Base-by-base conservation (phyloP, 2,329 filamentous ascomycete species). In the Aspergillus fructus region DNA sequence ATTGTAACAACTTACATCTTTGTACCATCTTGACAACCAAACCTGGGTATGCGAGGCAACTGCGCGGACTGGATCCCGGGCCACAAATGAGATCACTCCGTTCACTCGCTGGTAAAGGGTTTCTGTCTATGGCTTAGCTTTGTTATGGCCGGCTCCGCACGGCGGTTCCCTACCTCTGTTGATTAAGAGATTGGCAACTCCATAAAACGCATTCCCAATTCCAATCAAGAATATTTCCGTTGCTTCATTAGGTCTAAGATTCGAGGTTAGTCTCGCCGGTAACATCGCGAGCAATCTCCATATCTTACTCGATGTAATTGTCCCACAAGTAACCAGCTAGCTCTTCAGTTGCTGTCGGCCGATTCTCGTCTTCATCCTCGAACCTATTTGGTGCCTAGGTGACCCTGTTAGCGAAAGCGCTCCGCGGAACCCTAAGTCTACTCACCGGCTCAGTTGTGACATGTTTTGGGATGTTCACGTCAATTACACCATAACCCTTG, bases 271-370 rank as follows among this genome's bases (percentile, higher is more conserved):
- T 40, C 12, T 39, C 23, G 13, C 8, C 5, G 11, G 8, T 11
- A n/a, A 27, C n/a, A 4, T 6, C 11, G 17, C 40, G 39, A 24
- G 23, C 12, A n/a, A 30, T 30, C 9, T 37, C 23, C 24, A 13
- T 11, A 30, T 17, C 79, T 66, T 74, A 85, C 79, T 96, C 90
- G 19, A 99, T 86, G 69, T 97, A 97, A 70, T 99, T 99, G 66
- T 97, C 93, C 94, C 94, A 99, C 13, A 99, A 79, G 68, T 96
- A 97, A 59, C 84, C 86, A 4, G 93, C 85, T 11, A 97, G 78
- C 59, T 93, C 87, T 60, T 89, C 86, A 0, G 81, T 83, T 53
- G 80, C 79, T 23, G 71, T 71, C 59, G 85, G 87, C 72, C 85
- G 84, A 54, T 70, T 75, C 64, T 63, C 76, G 58, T 76, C 69